Evolutionary conservation across 2,329 filamentous ascomycete species (phyloP).

Genomic region (Colletotrichum tropicale): DNA sequence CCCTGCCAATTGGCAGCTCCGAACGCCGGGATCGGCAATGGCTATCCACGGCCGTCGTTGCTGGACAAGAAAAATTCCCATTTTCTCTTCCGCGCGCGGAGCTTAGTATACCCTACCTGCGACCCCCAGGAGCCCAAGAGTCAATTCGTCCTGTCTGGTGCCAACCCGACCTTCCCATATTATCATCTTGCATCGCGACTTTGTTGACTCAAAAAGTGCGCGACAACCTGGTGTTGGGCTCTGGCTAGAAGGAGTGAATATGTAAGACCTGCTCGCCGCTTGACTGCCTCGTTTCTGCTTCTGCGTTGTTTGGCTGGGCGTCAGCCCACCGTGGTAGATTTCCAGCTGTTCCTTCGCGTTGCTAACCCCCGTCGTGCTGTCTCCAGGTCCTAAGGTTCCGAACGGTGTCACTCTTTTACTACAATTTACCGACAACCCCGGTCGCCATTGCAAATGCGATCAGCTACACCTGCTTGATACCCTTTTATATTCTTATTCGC

Average conservation of each 20-base stretch:
- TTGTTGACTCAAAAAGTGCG: background rate
- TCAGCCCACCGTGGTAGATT: background rate
- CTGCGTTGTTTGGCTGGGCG: background rate
- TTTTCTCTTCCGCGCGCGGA: constrained; percentile 20
- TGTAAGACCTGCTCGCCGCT: background rate
- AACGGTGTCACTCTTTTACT: constrained; percentile 1
- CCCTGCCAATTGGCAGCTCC: constrained; percentile 6
- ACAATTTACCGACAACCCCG: background rate
- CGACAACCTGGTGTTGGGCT: background rate
- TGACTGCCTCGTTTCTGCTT: background rate
- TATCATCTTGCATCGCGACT: background rate
- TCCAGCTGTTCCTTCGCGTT: background rate
- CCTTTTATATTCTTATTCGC: background rate
- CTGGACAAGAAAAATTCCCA: constrained; percentile 16
- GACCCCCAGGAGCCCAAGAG: background rate
- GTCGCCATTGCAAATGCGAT: background rate
- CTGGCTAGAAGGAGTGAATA: background rate
- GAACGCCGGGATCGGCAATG: constrained; percentile 21
- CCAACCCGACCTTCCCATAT: background rate
- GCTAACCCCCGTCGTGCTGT: constrained; percentile 24
- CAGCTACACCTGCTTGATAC: background rate
- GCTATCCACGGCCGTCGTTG: constrained; percentile 14
- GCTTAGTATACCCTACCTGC: background rate
- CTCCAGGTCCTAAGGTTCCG: constrained; percentile 1
- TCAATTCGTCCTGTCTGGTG: background rate